These are phyloP conservation scores for Prunus mume DNA, from an alignment of 306 rosid genomes.

Conservation along the genomic window DNA sequence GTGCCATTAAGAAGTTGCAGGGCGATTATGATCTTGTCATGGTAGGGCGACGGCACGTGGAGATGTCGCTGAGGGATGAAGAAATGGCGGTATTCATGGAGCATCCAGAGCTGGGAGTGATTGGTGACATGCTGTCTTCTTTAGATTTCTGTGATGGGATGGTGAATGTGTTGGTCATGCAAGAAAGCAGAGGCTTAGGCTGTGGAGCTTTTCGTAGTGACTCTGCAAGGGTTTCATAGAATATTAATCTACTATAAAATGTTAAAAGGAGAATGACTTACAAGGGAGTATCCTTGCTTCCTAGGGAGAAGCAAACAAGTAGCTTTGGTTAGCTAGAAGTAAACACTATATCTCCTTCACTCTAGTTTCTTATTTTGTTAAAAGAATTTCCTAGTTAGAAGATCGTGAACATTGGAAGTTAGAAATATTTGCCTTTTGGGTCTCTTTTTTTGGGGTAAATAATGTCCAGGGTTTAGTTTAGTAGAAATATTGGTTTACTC, in stretches of 20 bases:
- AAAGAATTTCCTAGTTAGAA: too few species aligned
- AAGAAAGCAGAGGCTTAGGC: background rate
- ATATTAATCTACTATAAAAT: too few species aligned
- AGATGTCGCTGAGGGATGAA: constrained; percentile 17
- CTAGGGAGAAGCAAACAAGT: too few species aligned
- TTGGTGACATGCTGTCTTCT: constrained; percentile 52
- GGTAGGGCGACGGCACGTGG: constrained; percentile 39
- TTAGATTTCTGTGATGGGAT: constrained; percentile 36
- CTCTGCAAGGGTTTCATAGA: background rate
- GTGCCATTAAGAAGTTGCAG: constrained; percentile 12
- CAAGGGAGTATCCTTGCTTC: too few species aligned
- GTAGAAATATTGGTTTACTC: background rate
- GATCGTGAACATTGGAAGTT: too few species aligned
- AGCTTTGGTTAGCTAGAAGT: too few species aligned
- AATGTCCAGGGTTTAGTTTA: background rate
- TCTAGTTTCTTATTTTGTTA: too few species aligned
- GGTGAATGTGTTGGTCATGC: constrained; percentile 42
- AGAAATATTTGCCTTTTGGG: background rate
- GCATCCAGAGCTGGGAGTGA: constrained; percentile 42
- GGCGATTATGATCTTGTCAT: constrained; percentile 35
- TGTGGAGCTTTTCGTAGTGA: background rate
- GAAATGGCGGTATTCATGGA: constrained; percentile 46
- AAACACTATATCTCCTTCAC: too few species aligned
- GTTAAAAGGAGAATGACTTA: too few species aligned
- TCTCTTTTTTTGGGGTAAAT: too few species aligned